A percentile compares a stretch with the other conserved stretches of the same genome.
Evolutionary conservation across 768 basidiomycete genomes (phyloP).

Genomic region (Hygrocybe coccinea): DNA sequence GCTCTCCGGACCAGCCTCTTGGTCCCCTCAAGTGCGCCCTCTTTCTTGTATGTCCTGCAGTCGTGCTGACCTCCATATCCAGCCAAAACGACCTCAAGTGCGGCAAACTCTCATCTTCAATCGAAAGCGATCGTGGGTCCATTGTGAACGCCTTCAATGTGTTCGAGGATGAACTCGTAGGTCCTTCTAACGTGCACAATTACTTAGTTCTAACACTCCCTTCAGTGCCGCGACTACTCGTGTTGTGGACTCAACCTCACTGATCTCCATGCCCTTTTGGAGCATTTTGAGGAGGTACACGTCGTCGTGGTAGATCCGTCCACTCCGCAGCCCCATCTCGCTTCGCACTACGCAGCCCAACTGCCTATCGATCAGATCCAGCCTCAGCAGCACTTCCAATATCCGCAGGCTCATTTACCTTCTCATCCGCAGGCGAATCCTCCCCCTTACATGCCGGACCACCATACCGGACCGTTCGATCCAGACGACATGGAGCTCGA

Average conservation of each 20-base stretch:
- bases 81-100: slow-evolving; percentile 33
- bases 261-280: slow-evolving; percentile 59
- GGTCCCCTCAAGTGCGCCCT: slow-evolving; percentile 60
- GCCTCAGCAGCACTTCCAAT: not conserved
- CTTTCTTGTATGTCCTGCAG: no score
- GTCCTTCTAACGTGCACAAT: slow-evolving; percentile 21
- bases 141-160: slow-evolving; percentile 64
- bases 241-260: slow-evolving; percentile 78
- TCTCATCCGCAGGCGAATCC: slow-evolving; percentile 17
- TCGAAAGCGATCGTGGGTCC: slow-evolving; percentile 56
- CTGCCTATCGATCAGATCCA: not conserved
- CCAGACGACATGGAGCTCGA: slow-evolving; percentile 82
- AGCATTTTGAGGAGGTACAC: slow-evolving; percentile 90
- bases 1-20: slow-evolving; percentile 57
- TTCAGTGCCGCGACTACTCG: slow-evolving; percentile 77
- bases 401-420: slow-evolving; percentile 19
- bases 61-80: slow-evolving; percentile 17
- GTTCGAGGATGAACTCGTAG: slow-evolving; percentile 68
- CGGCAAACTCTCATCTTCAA: slow-evolving; percentile 42
- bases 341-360: slow-evolving; percentile 32
- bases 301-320: slow-evolving; percentile 62
- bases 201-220: not conserved
- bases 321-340: slow-evolving; percentile 33
- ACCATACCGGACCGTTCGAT: slow-evolving; percentile 48
- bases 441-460: slow-evolving; percentile 7